These are phyloP conservation scores for Chlamydomonas incerta DNA, from an alignment of 139 green algal genomes.

Conservation along the genomic window DNA sequence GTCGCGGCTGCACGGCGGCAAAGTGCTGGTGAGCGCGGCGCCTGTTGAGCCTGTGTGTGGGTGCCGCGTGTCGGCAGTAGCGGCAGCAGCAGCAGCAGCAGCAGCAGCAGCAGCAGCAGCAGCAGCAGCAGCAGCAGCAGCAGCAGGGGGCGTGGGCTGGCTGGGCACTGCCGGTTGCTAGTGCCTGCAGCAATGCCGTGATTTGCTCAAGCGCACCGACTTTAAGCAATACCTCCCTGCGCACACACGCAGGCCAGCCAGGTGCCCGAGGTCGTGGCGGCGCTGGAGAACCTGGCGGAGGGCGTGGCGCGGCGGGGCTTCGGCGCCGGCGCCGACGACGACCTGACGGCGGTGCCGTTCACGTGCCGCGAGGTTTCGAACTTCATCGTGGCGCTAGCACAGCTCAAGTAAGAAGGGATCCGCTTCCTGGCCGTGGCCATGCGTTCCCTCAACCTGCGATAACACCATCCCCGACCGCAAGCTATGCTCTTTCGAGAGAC, in stretches of 20 bases:
- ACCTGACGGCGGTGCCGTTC: not conserved
- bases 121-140: no score
- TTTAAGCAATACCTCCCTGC: no score
- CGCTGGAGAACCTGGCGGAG: not conserved
- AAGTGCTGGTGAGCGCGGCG: conserved; percentile 35
- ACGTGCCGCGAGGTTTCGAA: conserved; percentile 32
- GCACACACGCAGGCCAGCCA: conserved; percentile 26
- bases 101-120: no score
- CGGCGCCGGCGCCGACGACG: not conserved
- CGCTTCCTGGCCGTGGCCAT: no score
- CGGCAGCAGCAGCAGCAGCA: not conserved
- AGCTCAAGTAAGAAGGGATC: conserved; percentile 1
- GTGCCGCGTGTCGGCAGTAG: not conserved
- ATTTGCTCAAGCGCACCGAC: no score
- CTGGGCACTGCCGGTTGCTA: no score
- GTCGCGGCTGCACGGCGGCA: conserved; percentile 13
- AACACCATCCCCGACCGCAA: no score
- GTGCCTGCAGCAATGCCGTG: no score
- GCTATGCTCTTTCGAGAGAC: no score
- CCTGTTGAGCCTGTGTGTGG: not conserved
- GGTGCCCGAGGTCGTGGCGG: conserved; percentile 13
- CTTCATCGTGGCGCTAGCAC: conserved; percentile 6
- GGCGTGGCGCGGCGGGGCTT: not conserved
- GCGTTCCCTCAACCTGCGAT: no score
- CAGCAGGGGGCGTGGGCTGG: no score